Base-by-base conservation (phyloP, 306 rosid genomes). In the Abrus precatorius region DNA sequence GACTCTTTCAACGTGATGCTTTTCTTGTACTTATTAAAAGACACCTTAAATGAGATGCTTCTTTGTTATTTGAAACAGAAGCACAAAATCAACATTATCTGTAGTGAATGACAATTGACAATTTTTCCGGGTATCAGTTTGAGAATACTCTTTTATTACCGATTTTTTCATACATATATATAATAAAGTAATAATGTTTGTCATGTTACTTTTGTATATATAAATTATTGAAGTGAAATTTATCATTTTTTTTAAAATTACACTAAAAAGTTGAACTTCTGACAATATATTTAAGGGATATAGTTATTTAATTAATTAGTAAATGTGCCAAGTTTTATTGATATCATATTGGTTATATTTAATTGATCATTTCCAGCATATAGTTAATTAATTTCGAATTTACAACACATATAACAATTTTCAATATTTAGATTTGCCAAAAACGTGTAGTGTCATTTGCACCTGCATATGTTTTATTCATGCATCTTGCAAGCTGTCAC, bases 11-110 rank as follows among this genome's bases (percentile, higher is more conserved):
- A 40, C 61, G 11, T 59, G 81, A 79, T 84, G 78, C 81, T 74
- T 84, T 84, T 79, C 80, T 69, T 84, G 84, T 7, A 65, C 52
- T 2, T 30, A 48, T 79, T 79, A 50, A 84, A 84, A 84, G 73
- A 12, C 52, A 33, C 12, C 57, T 66, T 78, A 73, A 73, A 83
- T 65, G 36, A 38, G 63, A 82, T 41, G 64, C 29, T 48, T 80
- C 72, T 71, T 80, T 38, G 6, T 41, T 67, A 54, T 41, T 11
- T 13, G 53, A 40, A 32, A 11, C 55, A 53, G 64, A 76, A 77
- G 79, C 69, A 56, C 65, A 34, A 48, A 40, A 48, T 11, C 45
- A 70, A 32, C 10, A 38, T 36, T 10, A 73, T 55, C 27, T 11
- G 36, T 49, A 5, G 28, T 14, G 10, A 11, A 60, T 60, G 56